Evolutionary conservation across 805 yeast species (phyloP).

Genomic region (Kuraishia capsulata): DNA sequence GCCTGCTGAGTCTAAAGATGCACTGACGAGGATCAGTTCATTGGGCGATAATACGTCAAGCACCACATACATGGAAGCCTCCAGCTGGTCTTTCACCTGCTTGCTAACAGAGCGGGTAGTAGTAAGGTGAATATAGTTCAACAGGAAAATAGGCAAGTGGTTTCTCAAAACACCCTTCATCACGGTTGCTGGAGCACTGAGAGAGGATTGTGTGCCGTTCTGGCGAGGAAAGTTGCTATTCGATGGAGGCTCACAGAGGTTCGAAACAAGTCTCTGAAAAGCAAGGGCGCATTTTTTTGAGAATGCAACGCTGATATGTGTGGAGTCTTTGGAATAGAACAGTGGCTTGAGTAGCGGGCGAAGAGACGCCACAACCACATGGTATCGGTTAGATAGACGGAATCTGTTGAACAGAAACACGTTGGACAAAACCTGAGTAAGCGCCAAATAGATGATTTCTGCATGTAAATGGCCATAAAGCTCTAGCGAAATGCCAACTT

Average conservation of each 20-base stretch:
- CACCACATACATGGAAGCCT: conserved; percentile 48
- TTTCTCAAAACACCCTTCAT: conserved; percentile 56
- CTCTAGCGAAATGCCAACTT: not conserved
- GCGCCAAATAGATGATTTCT: not conserved
- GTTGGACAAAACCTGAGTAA: conserved; percentile 43
- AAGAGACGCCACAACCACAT: conserved; percentile 43
- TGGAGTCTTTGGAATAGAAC: conserved; percentile 12
- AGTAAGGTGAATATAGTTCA: conserved; percentile 39
- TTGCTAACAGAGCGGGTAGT: conserved; percentile 22
- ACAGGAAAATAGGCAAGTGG: conserved; percentile 48
- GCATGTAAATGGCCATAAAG: not conserved
- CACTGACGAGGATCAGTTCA: conserved; percentile 56
- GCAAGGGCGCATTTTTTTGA: conserved; percentile 33
- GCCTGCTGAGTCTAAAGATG: conserved; percentile 61
- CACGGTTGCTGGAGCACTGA: conserved; percentile 46
- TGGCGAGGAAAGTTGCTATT: conserved; percentile 10
- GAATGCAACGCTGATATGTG: conserved; percentile 5
- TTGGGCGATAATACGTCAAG: conserved; percentile 61
- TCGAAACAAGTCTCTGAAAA: conserved; percentile 49
- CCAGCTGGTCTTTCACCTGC: conserved; percentile 41
- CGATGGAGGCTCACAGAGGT: conserved; percentile 66
- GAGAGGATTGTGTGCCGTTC: conserved; percentile 21
- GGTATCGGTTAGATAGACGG: conserved; percentile 66
- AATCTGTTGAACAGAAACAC: conserved; percentile 60
- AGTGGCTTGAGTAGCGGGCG: conserved; percentile 42